Base-by-base conservation (phyloP, 2,329 filamentous ascomycete species). In the Aplosporella prunicola region DNA sequence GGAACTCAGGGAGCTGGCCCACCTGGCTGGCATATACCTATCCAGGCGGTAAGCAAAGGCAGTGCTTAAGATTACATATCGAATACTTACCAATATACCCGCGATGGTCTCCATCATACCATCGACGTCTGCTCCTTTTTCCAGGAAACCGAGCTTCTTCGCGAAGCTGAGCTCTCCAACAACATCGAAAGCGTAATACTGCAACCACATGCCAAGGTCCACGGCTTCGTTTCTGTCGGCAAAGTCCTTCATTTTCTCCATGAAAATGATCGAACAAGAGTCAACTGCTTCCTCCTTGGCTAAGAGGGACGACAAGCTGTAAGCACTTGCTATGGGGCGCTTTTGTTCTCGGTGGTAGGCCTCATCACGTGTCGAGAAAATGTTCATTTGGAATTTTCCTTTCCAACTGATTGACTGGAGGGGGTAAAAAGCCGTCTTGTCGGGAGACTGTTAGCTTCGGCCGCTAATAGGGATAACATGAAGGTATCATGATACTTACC, bases 121-220 rank as follows among this genome's bases (percentile, higher is more conserved):
- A 35, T 60, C 58, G 18, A 66, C 50, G 39, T 67, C 64, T 13
- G 47, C 46, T 0, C 58, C 62, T 30, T 55, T 43, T 36, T 66
- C 56, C 32, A 66, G 51, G 44, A 67, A 66, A 1, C 63, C 64
- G 6, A 65, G 51, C n/a, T 53, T 54, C 43, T 58, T 56, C 13
- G 55, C 53, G 43, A 63, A 66, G 0, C 57, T 62, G 35, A 66
- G 47, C 27, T 64, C 56, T 1, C 59, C 58, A 1, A 67, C 46
- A 5, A 64, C 59, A 25, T 65, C 62, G 26, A 65, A 62, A 0
- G 60, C 58, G 28, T 55, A 63, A 25, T 51, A 59, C 22, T 56
- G 47, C 30, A 55, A 32, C 54, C 53, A 57, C 16, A 43, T 32
- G 1, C 52, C 52, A 13, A 54, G 32, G 25, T 57, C 49, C 11